phyloP scores from a whole-genome alignment of 1,284 basidiomycete genomes.

The Stereum hirsutum region DNA sequence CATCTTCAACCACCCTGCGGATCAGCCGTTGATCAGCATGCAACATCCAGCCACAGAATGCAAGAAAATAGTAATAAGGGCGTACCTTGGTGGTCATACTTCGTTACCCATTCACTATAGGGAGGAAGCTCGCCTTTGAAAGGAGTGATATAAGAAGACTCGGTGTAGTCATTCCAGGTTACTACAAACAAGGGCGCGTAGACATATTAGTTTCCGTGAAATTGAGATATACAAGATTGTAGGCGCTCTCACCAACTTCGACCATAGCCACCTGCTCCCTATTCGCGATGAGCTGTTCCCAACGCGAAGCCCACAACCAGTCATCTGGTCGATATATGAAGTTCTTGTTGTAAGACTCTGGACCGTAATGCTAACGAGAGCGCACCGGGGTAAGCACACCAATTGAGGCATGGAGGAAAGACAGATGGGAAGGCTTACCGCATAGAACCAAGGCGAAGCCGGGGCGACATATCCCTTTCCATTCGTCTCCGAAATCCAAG shows the following conservation, averaged over 20 bases:
- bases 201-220: no score
- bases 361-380: slow-evolving; percentile 25
- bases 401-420: no score
- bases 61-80: neutral
- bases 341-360: slow-evolving; percentile 51
- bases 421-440: slow-evolving; percentile 14
- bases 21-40: no score
- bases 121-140: slow-evolving; percentile 41
- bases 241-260: no score
- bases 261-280: slow-evolving; percentile 38
- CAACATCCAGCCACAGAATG: no score
- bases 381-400: neutral
- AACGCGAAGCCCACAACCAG: slow-evolving; percentile 45
- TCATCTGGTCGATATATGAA: slow-evolving; percentile 49
- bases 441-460: slow-evolving; percentile 48
- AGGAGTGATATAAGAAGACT: slow-evolving; percentile 47
- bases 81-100: slow-evolving; percentile 46
- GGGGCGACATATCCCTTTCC: slow-evolving; percentile 23
- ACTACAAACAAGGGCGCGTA: no score
- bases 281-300: slow-evolving; percentile 44
- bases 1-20: slow-evolving; percentile 32
- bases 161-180: slow-evolving; percentile 55
- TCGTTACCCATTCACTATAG: slow-evolving; percentile 53
- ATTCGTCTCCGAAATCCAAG: slow-evolving; percentile 18
- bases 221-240: no score